Evolutionary conservation across 73 alveolate genomes (phyloP).

Genomic region (Stentor coeruleus): DNA sequence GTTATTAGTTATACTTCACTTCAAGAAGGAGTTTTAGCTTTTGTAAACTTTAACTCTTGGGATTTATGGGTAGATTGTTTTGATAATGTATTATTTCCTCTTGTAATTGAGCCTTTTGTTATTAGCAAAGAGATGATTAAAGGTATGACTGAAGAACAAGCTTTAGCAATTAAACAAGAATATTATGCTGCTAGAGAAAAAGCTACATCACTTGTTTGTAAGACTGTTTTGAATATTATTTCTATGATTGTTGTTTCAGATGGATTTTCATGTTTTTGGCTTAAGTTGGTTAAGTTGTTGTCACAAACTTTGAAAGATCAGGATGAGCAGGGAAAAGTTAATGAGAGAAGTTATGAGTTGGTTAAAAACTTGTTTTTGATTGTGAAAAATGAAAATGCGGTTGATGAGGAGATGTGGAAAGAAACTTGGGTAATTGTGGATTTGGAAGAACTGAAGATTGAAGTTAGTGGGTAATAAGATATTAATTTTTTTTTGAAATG

Average conservation of each 20-base stretch:
- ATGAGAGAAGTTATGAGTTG: neutral
- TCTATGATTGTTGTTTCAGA: neutral
- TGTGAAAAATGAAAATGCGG: neutral
- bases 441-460: neutral
- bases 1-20: neutral
- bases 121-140: neutral
- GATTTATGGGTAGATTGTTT: neutral
- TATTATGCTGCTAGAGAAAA: neutral
- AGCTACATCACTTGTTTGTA: neutral
- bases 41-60: neutral
- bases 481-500: too few relatives aligned
- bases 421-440: neutral
- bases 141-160: neutral
- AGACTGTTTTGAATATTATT: neutral
- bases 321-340: neutral
- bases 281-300: neutral
- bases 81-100: neutral
- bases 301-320: constrained; percentile 1
- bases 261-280: neutral
- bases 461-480: too few relatives aligned
- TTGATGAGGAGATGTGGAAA: neutral
- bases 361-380: neutral
- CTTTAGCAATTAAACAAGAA: neutral
- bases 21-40: neutral
- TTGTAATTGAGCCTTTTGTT: neutral